A percentile compares a stretch with the other conserved stretches of the same genome.
These are phyloP conservation scores for Tillandsia fasciculata DNA, from an alignment of 176 grass and related monocot species.

Conservation along the genomic window DNA sequence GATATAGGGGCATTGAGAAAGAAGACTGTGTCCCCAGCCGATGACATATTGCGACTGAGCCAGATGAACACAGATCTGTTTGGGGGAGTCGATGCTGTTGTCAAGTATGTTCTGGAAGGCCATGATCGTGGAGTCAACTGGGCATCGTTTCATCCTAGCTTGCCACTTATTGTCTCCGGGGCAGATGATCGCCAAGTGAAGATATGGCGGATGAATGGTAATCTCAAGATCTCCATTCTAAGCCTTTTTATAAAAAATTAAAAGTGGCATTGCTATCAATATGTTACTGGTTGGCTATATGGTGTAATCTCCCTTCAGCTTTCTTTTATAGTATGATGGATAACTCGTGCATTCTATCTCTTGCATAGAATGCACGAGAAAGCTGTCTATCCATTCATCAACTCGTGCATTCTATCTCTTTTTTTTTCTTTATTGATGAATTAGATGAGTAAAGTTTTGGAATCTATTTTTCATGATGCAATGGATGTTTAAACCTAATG, in stretches of 20 bases:
- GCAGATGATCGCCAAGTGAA: conserved; percentile 94
- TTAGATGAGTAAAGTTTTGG: background rate
- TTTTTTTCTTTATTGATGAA: background rate
- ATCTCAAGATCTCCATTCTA: background rate
- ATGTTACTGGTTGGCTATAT: too few species aligned
- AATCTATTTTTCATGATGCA: background rate
- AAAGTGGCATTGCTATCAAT: too few species aligned
- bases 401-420: background rate
- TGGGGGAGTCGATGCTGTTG: conserved; percentile 71
- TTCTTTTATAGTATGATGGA: background rate
- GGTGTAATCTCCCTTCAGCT: background rate
- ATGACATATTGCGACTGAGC: conserved; percentile 64
- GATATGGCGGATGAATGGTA: conserved; percentile 95
- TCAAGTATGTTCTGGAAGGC: conserved; percentile 87
- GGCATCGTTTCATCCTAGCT: conserved; percentile 71
- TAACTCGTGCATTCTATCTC: background rate
- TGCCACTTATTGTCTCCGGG: conserved; percentile 79
- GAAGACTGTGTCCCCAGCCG: conserved; percentile 58
- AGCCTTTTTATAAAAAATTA: background rate
- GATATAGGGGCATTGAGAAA: conserved; percentile 70
- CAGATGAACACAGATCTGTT: conserved; percentile 96
- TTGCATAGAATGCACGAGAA: too few species aligned
- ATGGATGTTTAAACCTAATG: conserved; percentile 4
- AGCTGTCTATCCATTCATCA: too few species aligned
- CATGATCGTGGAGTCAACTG: conserved; percentile 92